phyloP scores from a whole-genome alignment of 1,139 yeast genomes.

The Sugiyamaella paludigena region DNA sequence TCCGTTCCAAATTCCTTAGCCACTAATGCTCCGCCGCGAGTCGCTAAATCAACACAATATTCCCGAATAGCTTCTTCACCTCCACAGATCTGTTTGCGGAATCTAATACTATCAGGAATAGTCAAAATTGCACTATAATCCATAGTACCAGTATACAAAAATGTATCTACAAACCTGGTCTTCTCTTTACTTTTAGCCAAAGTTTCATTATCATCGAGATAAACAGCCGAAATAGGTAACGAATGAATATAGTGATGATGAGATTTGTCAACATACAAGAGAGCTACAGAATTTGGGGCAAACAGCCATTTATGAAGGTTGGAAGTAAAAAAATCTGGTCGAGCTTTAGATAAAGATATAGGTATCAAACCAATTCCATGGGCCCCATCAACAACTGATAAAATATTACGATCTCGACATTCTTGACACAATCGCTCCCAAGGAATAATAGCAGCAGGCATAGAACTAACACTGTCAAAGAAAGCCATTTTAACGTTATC shows the following conservation, averaged over 20 bases:
- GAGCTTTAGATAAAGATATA: conserved; percentile 44
- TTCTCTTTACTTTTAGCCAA: conserved; percentile 2
- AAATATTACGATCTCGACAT: conserved; percentile 48
- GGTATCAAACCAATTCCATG: conserved; percentile 62
- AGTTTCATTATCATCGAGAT: conserved; percentile 23
- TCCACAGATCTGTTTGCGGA: conserved; percentile 50
- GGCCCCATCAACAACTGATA: conserved; percentile 70
- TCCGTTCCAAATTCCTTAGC: conserved; percentile 36
- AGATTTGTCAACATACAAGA: conserved; percentile 55
- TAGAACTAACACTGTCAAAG: conserved; percentile 63
- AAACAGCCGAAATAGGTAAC: conserved; percentile 16
- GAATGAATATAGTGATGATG: conserved; percentile 56
- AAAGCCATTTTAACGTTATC: conserved; percentile 42
- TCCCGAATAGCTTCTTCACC: conserved; percentile 54
- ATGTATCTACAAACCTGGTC: conserved; percentile 32
- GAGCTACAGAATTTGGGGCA: conserved; percentile 58
- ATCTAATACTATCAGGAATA: conserved; percentile 47
- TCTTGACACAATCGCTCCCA: conserved; percentile 48
- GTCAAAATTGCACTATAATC: conserved; percentile 39
- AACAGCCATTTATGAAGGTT: conserved; percentile 72
- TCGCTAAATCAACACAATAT: conserved; percentile 50
- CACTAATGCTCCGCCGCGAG: conserved; percentile 43
- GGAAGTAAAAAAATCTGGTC: conserved; percentile 62
- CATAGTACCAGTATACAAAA: conserved; percentile 41
- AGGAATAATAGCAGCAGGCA: conserved; percentile 64